Base-by-base conservation (phyloP, 768 basidiomycete genomes). In the Strobilomyces echinocephalus region DNA sequence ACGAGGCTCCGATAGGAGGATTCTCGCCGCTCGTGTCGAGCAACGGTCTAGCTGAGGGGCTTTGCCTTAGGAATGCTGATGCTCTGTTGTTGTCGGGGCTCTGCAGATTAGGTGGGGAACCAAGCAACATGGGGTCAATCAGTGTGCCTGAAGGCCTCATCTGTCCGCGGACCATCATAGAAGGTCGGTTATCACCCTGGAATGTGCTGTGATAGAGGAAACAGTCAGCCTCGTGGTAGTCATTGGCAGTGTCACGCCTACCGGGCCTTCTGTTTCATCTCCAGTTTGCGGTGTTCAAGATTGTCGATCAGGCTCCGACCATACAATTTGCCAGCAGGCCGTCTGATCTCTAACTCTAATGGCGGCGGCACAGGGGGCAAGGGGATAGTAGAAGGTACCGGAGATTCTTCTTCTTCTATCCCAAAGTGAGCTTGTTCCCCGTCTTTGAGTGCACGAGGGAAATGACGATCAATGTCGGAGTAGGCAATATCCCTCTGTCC, bases 221-320 rank as follows among this genome's bases (percentile, higher is more conserved):
- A 33, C 51, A 21, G 35, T 67, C 10, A 57, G 47, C 24, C 26
- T 46, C 21, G 46, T 41, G 38, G 34, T 26, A 11, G 44, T 26
- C n/a, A 50, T 56, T 16, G 41, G 24, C 5, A 38, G 41, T 49
- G 11, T 36, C 11, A 33, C n/a, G 59, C 76, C 60, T 73, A 94
- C 94, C 94, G 79, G 69, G 91, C 83, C 69, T 86, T 93, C 55
- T 77, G 81, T 59, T 85, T 84, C 82, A 94, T 88, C 58, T 83
- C 79, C 14, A 83, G 79, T 65, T 97, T 95, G 44, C 93, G 79
- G 16, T 74, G 76, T 67, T 95, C 92, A 10, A 97, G 76, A 66
- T 91, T 85, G 65, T 97, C 94, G 63, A 97, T 94, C 50, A 97
- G 76, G 69, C 89, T 95, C 63, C 84, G 84, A 21, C 93, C 93